These are phyloP conservation scores for Xanthoconium separans DNA, from an alignment of 1,284 basidiomycete genomes.

Conservation along the genomic window DNA sequence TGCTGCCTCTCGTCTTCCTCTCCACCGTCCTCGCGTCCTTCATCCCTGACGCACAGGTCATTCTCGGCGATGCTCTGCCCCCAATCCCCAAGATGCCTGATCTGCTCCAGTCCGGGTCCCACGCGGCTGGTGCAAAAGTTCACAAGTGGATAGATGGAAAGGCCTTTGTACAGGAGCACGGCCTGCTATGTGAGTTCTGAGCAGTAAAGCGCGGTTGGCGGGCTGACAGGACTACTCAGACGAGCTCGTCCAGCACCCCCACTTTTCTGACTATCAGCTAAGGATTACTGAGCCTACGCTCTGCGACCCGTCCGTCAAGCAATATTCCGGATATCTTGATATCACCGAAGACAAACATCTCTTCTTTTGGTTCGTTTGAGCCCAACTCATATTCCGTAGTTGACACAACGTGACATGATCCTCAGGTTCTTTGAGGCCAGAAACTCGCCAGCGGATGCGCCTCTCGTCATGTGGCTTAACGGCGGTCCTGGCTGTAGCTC, in stretches of 20 bases:
- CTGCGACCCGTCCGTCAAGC: constrained; percentile 82
- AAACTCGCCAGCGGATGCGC: constrained; percentile 68
- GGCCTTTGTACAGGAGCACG: constrained; percentile 66
- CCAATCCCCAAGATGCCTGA: constrained; percentile 33
- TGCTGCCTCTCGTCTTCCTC: constrained; percentile 27
- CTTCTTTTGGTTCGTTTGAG: constrained; percentile 72
- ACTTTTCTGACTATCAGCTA: constrained; percentile 68
- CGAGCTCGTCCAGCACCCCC: constrained; percentile 73
- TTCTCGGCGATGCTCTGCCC: constrained; percentile 39
- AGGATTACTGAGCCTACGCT: constrained; percentile 72
- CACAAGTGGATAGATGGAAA: constrained; percentile 55
- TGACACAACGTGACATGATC: constrained; percentile 28
- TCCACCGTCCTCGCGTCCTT: constrained; percentile 29
- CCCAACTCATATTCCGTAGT: not conserved
- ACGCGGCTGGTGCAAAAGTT: constrained; percentile 44
- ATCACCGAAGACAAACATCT: constrained; percentile 83
- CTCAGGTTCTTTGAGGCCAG: constrained; percentile 85
- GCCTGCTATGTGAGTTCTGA: constrained; percentile 52
- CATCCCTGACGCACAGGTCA: constrained; percentile 32
- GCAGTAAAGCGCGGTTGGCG: not conserved
- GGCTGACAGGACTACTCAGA: constrained; percentile 42
- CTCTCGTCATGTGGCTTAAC: constrained; percentile 88
- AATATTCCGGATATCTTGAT: constrained; percentile 90
- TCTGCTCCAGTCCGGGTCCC: constrained; percentile 43
- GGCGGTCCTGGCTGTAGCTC: constrained; percentile 81